A percentile compares a stretch with the other conserved stretches of the same genome.
Conservation (phyloP, 495 filamentous ascomycete genomes). For the Penicillium subrubescens region DNA sequence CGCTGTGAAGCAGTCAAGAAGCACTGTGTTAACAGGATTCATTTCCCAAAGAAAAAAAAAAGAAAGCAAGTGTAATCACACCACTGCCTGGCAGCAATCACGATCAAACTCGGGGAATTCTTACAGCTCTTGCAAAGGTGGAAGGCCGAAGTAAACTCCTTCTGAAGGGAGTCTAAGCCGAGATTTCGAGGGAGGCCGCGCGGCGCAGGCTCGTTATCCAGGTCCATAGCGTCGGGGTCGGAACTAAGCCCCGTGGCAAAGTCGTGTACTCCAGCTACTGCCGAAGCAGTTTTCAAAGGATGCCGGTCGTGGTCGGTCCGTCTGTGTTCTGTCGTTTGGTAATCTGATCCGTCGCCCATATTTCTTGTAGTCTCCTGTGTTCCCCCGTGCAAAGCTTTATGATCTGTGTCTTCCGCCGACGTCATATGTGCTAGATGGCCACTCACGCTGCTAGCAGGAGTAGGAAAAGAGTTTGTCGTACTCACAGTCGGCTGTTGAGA, state of each 20-base stretch:
- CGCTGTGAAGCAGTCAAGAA: slow-evolving; percentile 40
- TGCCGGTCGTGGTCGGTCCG: slow-evolving; percentile 44
- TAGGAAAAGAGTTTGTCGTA: slow-evolving; percentile 47
- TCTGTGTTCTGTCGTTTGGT: slow-evolving; percentile 34
- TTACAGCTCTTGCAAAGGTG: slow-evolving; percentile 57
- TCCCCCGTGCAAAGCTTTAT: slow-evolving; percentile 32
- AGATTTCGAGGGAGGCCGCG: slow-evolving; percentile 26
- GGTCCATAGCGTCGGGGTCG: slow-evolving; percentile 43
- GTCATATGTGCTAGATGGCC: slow-evolving; percentile 35
- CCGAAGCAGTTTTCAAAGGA: slow-evolving; percentile 7
- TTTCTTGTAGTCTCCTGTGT: slow-evolving; percentile 26
- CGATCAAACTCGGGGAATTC: slow-evolving; percentile 41
- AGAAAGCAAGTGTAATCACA: slow-evolving; percentile 25
- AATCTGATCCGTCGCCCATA: slow-evolving; percentile 18
- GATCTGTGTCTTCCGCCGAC: slow-evolving; percentile 37
- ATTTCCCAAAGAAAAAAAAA: slow-evolving; percentile 32
- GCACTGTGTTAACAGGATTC: slow-evolving; percentile 47
- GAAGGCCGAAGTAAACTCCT: slow-evolving; percentile 49
- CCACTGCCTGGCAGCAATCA: slow-evolving; percentile 30
- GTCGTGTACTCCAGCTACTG: slow-evolving; percentile 30
- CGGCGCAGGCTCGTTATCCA: slow-evolving; percentile 33
- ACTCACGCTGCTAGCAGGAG: slow-evolving; percentile 50
- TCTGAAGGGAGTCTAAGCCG: slow-evolving; percentile 48
- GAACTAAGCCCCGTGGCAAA: slow-evolving; percentile 20
- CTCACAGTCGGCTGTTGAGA: slow-evolving; percentile 48